Base-by-base conservation (phyloP, 1,284 basidiomycete genomes). In the Moniliophthora roreri region DNA sequence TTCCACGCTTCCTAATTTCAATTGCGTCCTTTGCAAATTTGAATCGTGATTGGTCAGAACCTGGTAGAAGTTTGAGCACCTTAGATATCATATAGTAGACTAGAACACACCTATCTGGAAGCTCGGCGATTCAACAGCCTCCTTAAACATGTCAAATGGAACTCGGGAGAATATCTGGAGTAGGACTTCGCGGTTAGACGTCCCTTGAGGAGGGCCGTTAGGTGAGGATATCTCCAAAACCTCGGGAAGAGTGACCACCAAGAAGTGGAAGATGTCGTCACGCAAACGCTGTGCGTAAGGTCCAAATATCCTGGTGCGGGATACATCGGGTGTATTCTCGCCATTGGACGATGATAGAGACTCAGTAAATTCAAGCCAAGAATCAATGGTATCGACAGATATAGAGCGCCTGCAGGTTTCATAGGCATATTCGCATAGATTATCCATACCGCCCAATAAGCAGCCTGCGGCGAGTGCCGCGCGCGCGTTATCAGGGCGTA, bases 1-100 rank as follows among this genome's bases (percentile, higher is more conserved):
- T 77, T 8, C 80, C 82, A 58, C 76, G 78, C 69, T 91, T 94
- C 60, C 92, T 80, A 63, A 87, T 64, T 60, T 91, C 88, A 64
- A 94, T 89, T 9, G 85, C 89, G 58, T 91, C 89, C 70, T 94
- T 94, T 10, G 91, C 90, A 69, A 94, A 95, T 63, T 87, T 88
- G 74, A 93, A 95, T 48, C 92, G 85, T 55, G 84, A 81, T 66
- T 93, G 91, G 70, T 90, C 89, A 55, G 88, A 82, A 40, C 87
- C 89, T 88, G 62, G 16, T 34, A 26, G 51, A 55, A 20, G 11
- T 41, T 46, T 23, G 53, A 35, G 37, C 18, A 48, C 56, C n/a
- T 32, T 10, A 5, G 16, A 9, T 51, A 50, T 45, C 26, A 51
- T 58, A 52, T 55, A 53, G 47, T n/a, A n/a, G 45, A 51, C 40